A percentile compares a stretch with the other conserved stretches of the same genome.
Evolutionary conservation across 306 rosid species (phyloP).

Genomic region (Citrullus mucosospermus): DNA sequence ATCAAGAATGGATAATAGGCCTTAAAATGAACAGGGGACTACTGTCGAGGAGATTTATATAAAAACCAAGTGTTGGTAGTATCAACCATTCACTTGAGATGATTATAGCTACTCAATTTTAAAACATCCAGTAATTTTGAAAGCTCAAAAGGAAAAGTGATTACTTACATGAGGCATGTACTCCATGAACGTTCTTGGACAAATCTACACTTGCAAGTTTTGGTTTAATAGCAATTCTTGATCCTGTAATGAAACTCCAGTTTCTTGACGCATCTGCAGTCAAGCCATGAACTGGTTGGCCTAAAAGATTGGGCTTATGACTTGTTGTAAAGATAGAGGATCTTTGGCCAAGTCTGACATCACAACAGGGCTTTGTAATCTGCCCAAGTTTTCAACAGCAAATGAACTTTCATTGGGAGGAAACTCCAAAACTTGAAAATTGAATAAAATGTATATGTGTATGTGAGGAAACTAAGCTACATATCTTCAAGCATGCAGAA

Average conservation of each 20-base stretch:
- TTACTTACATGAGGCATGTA: constrained; percentile 74
- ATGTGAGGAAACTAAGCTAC: neutral
- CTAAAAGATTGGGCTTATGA: constrained; percentile 25
- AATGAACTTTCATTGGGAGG: neutral
- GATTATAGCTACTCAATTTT: neutral
- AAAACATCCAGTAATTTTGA: neutral
- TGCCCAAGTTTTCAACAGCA: constrained; percentile 32
- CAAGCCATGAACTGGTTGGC: constrained; percentile 11
- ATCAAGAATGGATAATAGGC: neutral
- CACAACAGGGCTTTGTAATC: constrained; percentile 19
- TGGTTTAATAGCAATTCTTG: constrained; percentile 39
- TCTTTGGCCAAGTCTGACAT: constrained; percentile 22
- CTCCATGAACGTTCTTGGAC: constrained; percentile 24
- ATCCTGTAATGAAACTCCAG: constrained; percentile 84
- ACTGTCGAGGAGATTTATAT: neutral
- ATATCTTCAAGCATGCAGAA: neutral
- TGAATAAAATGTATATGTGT: neutral
- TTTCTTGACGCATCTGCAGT: constrained; percentile 19
- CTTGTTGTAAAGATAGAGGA: constrained; percentile 25
- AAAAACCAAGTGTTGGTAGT: neutral
- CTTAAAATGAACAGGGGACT: neutral
- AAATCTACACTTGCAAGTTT: constrained; percentile 27
- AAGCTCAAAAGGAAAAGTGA: neutral
- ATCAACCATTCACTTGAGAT: neutral
- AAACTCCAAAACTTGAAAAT: neutral